Evolutionary conservation across 768 basidiomycete genomes (phyloP), one percentile per base, ranked within the genome.

Genomic region (Mycena rosella): DNA sequence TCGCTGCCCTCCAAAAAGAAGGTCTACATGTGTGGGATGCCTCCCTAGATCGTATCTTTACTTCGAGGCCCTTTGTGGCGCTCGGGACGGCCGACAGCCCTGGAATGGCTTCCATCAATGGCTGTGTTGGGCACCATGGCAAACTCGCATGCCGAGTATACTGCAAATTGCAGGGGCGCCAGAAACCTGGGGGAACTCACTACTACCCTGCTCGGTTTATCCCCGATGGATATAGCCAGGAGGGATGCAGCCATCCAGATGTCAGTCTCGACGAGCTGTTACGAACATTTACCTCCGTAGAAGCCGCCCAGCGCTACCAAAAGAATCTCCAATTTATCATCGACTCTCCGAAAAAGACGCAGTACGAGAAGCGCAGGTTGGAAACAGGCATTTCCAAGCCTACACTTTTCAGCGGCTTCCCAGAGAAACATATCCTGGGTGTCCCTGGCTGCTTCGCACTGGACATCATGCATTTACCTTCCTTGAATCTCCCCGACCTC

Each of bases 361-460:
- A 67, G 30, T 84, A 77, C 55, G 58, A 75, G n/a, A 38, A 60
- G 2, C 32, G 51, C 7, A 77, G 80, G 1, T 71, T 75, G 1
- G 71, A 73, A 5, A 83, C 80, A 1, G 83, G 83, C 0, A 73
- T 85, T 14, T 72, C 59, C 0, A 81, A 80, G 38, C 79, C 80
- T 0, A 78, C 72, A 0, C 73, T 86, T 17, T 77, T 86, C 24
- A 72, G 73, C 18, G 82, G 80, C 0, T 71, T 87, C 10, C n/a
- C 51, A 0, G 52, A 49, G 0, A 27, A 42, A 0, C 60, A 53
- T n/a, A 53, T 40, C 14, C 48, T 61, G 17, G 60, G 38, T 4
- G 27, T 61, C 18, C 60, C 60, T 13, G 60, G n/a, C 18, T 36
- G 30, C 15, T 53, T 61, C 27, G 34, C 17, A 3, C 24, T 40